Evolutionary conservation across 345 rosid species (phyloP).

Genomic region (Luvunga scandens): DNA sequence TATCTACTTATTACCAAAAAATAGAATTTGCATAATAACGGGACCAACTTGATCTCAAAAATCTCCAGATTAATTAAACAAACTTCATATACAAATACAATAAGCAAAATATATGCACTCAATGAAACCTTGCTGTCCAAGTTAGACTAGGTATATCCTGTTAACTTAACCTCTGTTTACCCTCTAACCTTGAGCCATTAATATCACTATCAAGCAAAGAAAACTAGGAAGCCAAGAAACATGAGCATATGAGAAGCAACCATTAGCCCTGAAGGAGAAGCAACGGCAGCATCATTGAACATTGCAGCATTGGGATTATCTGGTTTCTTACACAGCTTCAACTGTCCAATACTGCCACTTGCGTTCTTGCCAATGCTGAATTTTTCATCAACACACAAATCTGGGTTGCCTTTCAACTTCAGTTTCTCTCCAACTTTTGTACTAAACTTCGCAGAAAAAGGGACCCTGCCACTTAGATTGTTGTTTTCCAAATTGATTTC

Average conservation of each 20-base stretch:
- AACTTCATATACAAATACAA: not conserved
- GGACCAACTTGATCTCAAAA: not conserved
- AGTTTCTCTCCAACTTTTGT: slow-evolving; percentile 41
- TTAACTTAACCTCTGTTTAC: not conserved
- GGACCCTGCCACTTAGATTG: slow-evolving; percentile 53
- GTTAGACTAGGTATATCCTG: slow-evolving; percentile 7
- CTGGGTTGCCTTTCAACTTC: slow-evolving; percentile 50
- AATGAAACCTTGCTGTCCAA: not conserved
- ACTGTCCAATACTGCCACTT: slow-evolving; percentile 12
- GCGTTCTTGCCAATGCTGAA: slow-evolving; percentile 4
- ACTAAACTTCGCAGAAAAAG: slow-evolving; percentile 43
- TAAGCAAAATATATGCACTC: slow-evolving; percentile 8
- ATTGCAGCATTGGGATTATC: slow-evolving; percentile 20
- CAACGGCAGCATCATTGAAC: slow-evolving; percentile 4
- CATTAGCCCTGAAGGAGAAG: slow-evolving; percentile 9
- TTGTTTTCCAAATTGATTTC: slow-evolving; percentile 72
- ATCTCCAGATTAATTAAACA: not conserved
- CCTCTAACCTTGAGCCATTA: not conserved
- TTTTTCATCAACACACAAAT: slow-evolving; percentile 33
- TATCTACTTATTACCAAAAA: too few relatives aligned
- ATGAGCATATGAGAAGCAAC: slow-evolving; percentile 8
- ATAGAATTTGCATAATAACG: not conserved
- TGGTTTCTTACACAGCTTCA: slow-evolving; percentile 34
- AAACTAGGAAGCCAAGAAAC: slow-evolving; percentile 16
- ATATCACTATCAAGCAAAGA: slow-evolving; percentile 11